These are phyloP conservation scores for Grammothele lineata DNA, from an alignment of 768 basidiomycete species.

Conservation along the genomic window DNA sequence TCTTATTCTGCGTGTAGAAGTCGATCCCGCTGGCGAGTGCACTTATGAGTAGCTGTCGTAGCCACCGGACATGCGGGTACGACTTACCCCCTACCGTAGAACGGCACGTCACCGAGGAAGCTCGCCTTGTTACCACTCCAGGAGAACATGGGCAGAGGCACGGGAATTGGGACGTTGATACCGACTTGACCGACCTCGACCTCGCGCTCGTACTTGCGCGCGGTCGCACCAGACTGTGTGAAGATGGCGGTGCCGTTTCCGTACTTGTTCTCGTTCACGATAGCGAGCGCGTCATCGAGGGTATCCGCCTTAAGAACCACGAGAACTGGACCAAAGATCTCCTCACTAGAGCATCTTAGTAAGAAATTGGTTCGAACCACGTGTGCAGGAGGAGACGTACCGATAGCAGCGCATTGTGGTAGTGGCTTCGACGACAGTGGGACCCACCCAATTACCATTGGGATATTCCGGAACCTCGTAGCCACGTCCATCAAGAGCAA, in stretches of 20 bases:
- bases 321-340: constrained; percentile 93
- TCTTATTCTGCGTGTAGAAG: constrained; percentile 98
- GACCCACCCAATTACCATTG: constrained; percentile 91
- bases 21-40: constrained; percentile 63
- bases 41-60: neutral
- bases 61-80: too few species aligned
- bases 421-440: constrained; percentile 83
- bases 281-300: constrained; percentile 83
- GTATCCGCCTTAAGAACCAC: constrained; percentile 74
- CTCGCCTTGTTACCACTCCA: constrained; percentile 96
- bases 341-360: constrained; percentile 52
- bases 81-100: constrained; percentile 81
- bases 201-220: constrained; percentile 84
- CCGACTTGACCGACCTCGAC: constrained; percentile 93
- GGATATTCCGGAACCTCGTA: constrained; percentile 68
- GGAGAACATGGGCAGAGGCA: constrained; percentile 91
- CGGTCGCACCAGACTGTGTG: constrained; percentile 93
- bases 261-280: constrained; percentile 88
- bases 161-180: constrained; percentile 89
- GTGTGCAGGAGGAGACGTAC: constrained; percentile 41
- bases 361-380: too few species aligned
- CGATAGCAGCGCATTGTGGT: constrained; percentile 84
- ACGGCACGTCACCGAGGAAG: constrained; percentile 80
- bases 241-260: constrained; percentile 96
- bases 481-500: constrained; percentile 82